Percentiles rank a stretch among this genome's conserved stretches.
Conservation (phyloP, 1,284 basidiomycete species). For the Ganoderma meredithae region DNA sequence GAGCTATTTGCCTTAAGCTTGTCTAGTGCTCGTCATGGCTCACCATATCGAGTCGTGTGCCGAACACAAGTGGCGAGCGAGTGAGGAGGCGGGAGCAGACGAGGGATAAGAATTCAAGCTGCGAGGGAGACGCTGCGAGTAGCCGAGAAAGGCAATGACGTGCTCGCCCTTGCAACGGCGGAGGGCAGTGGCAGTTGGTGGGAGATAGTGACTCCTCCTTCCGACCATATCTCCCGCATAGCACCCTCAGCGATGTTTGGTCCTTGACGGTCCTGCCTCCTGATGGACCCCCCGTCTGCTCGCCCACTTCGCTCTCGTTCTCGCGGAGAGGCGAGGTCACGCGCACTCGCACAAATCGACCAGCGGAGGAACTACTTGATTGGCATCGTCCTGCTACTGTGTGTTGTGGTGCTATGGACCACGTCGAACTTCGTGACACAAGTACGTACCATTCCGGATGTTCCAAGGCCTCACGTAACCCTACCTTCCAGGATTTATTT, state of each 20-base stretch:
- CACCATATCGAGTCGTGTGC: slow-evolving; percentile 15
- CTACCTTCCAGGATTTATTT: slow-evolving; percentile 63
- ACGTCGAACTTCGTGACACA: slow-evolving; percentile 82
- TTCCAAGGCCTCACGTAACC: neutral
- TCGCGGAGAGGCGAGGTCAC: slow-evolving; percentile 31
- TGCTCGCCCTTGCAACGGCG: too few species aligned
- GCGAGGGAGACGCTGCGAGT: neutral
- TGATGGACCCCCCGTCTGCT: slow-evolving; percentile 26
- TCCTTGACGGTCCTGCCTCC: slow-evolving; percentile 7
- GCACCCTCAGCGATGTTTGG: neutral
- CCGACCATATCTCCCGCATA: neutral
- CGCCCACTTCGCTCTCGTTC: slow-evolving; percentile 22
- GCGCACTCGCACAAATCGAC: slow-evolving; percentile 22
- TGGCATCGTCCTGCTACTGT: slow-evolving; percentile 76
- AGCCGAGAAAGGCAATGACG: slow-evolving; percentile 17
- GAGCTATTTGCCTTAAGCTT: neutral
- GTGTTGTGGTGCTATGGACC: slow-evolving; percentile 90
- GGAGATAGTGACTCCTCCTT: slow-evolving; percentile 6
- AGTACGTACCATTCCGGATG: slow-evolving; percentile 47
- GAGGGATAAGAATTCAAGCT: neutral
- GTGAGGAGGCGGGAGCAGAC: neutral
- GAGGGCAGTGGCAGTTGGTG: neutral
- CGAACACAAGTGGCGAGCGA: neutral
- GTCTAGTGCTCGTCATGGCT: neutral
- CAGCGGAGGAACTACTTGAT: slow-evolving; percentile 62